Evolutionary conservation across 2,329 filamentous ascomycete species (phyloP), one percentile per base, ranked within the genome.

Genomic region (Mycocentrospora acerina): DNA sequence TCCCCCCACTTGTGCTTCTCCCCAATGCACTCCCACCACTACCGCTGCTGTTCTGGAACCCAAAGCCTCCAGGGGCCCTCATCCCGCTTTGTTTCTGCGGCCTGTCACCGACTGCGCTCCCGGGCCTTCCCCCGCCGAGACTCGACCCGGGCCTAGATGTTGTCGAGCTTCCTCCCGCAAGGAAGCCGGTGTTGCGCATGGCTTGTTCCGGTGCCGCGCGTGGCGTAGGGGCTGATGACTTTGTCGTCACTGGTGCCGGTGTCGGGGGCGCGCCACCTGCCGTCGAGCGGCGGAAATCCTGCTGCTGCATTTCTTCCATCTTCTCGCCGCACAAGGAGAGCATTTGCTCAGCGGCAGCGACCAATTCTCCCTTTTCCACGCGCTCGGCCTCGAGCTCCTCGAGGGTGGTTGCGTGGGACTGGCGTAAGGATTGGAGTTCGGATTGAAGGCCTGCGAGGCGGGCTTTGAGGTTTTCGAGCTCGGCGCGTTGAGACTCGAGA

Each of bases 331-430:
- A 76, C 69, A 91, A 82, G 35, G 75, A 74, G 69, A 93, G 84
- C 82, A 93, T 86, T 71, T 93, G 88, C 65, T 93, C 88, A 1
- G 88, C 88, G 4, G 89, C 78, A 39, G 82, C 80, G 24, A 93
- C 88, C 26, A 93, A 74, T 69, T 91, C 88, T 36, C 86, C 85
- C 74, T 93, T 91, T 70, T 93, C 88, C 14, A 89, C 79, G 6
- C 88, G 78, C 69, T 93, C 88, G 44, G 78, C 74, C 62, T 90
- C 83, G 7, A 93, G 75, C 52, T 87, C 77, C 13, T 72, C 66
- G 24, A 84, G 71, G 17, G 90, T 73, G 24, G 79, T 74, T 22
- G 79, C 75, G 49, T 89, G 88, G 54, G 91, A 86, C 4, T 76
- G 72, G 62, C 85, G 81, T 29, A 93, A 75, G 6, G 83, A 83